Percentiles rank a stretch among this genome's conserved stretches.
Evolutionary conservation across 1,139 yeast genomes (phyloP).

Genomic region (Magnusiomyces sp.): DNA sequence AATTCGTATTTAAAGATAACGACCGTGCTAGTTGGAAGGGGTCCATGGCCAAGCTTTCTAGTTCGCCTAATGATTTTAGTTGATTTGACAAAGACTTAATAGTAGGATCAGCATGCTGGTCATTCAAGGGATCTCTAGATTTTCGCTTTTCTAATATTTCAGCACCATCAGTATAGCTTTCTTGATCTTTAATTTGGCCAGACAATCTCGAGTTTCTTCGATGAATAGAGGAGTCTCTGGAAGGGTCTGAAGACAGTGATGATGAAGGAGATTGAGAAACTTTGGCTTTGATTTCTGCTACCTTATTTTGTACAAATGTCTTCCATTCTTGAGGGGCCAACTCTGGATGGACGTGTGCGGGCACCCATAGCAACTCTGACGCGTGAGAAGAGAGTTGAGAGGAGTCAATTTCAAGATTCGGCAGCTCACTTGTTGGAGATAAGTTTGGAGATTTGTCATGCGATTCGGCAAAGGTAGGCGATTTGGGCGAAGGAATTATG

Average conservation of each 20-base stretch:
- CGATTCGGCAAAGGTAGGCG: neutral
- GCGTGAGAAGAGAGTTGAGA: slow-evolving; percentile 23
- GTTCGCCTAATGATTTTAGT: slow-evolving; percentile 27
- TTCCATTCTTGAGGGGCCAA: slow-evolving; percentile 88
- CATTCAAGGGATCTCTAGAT: slow-evolving; percentile 18
- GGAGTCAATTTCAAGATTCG: slow-evolving; percentile 9
- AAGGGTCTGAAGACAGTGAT: slow-evolving; percentile 6
- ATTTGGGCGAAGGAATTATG: neutral
- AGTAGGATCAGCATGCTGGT: slow-evolving; percentile 21
- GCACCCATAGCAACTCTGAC: slow-evolving; percentile 65
- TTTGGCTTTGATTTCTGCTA: slow-evolving; percentile 60
- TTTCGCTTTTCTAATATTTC: slow-evolving; percentile 29
- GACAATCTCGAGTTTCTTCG: slow-evolving; percentile 33
- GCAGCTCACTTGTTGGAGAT: neutral
- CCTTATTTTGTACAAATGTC: slow-evolving; percentile 69
- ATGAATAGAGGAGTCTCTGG: slow-evolving; percentile 14
- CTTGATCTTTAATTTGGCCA: slow-evolving; percentile 30
- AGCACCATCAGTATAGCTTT: slow-evolving; percentile 34
- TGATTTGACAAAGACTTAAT: slow-evolving; percentile 24
- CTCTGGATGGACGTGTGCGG: slow-evolving; percentile 89
- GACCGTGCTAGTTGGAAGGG: slow-evolving; percentile 28
- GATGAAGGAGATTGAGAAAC: slow-evolving; percentile 1
- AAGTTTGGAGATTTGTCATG: neutral
- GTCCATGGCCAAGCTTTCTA: slow-evolving; percentile 30
- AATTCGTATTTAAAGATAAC: slow-evolving; percentile 15